A percentile compares a stretch with the other conserved stretches of the same genome.
Evolutionary conservation across 352 stramenopile genomes (phyloP).

Genomic region (Phytophthora podocarpi): DNA sequence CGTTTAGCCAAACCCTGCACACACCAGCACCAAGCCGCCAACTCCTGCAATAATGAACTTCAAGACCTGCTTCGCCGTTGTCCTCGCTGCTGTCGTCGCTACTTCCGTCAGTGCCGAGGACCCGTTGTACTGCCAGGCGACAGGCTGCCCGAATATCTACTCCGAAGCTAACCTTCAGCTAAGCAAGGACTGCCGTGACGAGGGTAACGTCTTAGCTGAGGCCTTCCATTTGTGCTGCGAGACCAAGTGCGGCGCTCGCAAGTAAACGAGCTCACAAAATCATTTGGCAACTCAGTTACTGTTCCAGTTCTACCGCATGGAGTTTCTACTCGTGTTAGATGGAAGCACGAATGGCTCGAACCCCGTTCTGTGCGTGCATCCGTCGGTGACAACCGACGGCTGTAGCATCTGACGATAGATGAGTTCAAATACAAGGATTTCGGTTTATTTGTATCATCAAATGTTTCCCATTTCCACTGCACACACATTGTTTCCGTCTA

Average conservation of each 20-base stretch:
- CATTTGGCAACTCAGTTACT: not conserved
- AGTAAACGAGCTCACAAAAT: not conserved
- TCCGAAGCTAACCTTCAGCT: slow-evolving; percentile 13
- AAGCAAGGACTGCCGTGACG: slow-evolving; percentile 22
- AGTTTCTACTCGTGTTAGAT: too few relatives aligned
- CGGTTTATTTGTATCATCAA: slow-evolving; percentile 10
- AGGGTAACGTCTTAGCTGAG: not conserved
- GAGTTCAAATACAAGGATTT: slow-evolving; percentile 8
- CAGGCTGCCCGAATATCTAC: slow-evolving; percentile 19
- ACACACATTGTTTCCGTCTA: too few relatives aligned
- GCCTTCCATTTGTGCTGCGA: slow-evolving; percentile 10
- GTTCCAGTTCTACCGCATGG: not conserved
- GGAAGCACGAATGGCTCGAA: not conserved
- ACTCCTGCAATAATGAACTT: slow-evolving; percentile 24
- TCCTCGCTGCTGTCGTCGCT: slow-evolving; percentile 15
- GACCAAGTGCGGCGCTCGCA: slow-evolving; percentile 4
- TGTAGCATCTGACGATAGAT: too few relatives aligned
- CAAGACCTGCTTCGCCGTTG: slow-evolving; percentile 25
- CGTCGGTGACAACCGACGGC: not conserved
- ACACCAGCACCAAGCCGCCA: not conserved
- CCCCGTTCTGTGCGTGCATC: too few relatives aligned
- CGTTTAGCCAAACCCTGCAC: slow-evolving; percentile 15
- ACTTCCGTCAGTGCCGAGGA: slow-evolving; percentile 12
- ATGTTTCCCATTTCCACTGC: not conserved
- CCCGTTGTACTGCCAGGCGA: slow-evolving; percentile 17